Evolutionary conservation across 495 filamentous ascomycete species (phyloP), one percentile per base, ranked within the genome.

Genomic region (Monascus purpureus): DNA sequence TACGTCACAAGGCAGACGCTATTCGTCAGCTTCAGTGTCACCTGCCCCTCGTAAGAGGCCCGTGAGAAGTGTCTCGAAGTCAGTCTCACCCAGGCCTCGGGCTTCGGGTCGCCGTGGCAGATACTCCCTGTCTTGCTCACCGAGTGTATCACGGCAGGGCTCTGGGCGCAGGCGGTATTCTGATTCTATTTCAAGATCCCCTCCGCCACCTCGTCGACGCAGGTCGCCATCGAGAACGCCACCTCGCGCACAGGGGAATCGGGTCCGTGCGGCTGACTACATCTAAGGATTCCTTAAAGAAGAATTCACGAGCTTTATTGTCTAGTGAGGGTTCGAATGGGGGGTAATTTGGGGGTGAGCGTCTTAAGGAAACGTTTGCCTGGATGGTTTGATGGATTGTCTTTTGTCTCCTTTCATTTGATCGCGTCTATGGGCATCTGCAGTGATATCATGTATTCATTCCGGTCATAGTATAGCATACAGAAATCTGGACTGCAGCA

Each of bases 11-110:
- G 36, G 37, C 13, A 41, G 35, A 33, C 41, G 40, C 25, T 30
- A 46, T 18, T 49, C 49, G 3, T 53, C 52, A 8, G 36, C 23
- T 13, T 57, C 51, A 8, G 39, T 32, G 16, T 59, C 55, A 4
- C 50, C 54, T 38, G 46, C 52, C 4, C 45, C 47, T 28, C 47
- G 42, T 15, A 42, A 42, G 17, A 33, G 36, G 31, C 39, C 38
- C 7, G 41, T 43, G 13, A 33, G 29, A 17, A 42, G 42, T 14
- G 19, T 28, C 16, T 47, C 53, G 20, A 14, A 18, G 15, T 54
- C 52, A 28, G 47, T 43, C 13, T 54, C 55, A 5, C 40, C 36
- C 5, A 33, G 33, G 13, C 41, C 31, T 11, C 28, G 28, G 1
- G 28, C 31, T 18, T 19, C 38, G 7, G 11, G 14, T 25, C 47